Conservation (phyloP, 202 grass and related monocot genomes). For the Hordeum pubiflorum region DNA sequence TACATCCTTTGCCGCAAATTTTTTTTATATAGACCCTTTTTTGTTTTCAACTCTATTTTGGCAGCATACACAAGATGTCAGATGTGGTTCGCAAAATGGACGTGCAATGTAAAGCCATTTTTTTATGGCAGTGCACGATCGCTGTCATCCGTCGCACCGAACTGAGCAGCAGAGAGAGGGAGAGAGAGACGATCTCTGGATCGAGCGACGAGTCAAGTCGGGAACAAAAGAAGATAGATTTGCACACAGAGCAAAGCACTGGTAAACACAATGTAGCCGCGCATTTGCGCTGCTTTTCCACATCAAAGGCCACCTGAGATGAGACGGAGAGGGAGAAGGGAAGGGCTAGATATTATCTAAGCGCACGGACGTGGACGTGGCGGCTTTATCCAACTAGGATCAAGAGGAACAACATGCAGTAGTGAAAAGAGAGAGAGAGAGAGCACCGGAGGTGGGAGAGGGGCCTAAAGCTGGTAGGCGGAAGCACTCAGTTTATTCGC, state of each 20-base stretch:
- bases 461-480: slow-evolving; percentile 1
- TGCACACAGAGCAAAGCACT: slow-evolving; percentile 24
- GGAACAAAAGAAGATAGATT: slow-evolving; percentile 2
- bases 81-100: too few species aligned
- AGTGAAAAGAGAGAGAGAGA: not conserved
- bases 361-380: not conserved
- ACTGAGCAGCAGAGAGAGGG: not conserved
- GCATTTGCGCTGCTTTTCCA: slow-evolving; percentile 12
- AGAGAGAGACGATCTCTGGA: not conserved
- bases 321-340: not conserved
- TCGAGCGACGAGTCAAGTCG: slow-evolving; percentile 8
- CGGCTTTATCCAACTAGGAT: slow-evolving; percentile 43
- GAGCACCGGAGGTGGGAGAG: not conserved
- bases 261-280: not conserved
- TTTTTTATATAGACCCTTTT: not conserved
- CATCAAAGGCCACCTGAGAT: slow-evolving; percentile 20
- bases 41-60: not conserved
- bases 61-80: not conserved
- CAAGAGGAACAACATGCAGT: not conserved
- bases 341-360: not conserved
- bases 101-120: not conserved
- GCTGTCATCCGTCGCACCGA: not conserved
- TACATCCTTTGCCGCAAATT: too few species aligned
- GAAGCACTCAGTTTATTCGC: slow-evolving; percentile 33
- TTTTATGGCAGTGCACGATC: not conserved